Evolutionary conservation across 2,329 filamentous ascomycete genomes (phyloP).

Genomic region (Fusarium sterilihyphosum): DNA sequence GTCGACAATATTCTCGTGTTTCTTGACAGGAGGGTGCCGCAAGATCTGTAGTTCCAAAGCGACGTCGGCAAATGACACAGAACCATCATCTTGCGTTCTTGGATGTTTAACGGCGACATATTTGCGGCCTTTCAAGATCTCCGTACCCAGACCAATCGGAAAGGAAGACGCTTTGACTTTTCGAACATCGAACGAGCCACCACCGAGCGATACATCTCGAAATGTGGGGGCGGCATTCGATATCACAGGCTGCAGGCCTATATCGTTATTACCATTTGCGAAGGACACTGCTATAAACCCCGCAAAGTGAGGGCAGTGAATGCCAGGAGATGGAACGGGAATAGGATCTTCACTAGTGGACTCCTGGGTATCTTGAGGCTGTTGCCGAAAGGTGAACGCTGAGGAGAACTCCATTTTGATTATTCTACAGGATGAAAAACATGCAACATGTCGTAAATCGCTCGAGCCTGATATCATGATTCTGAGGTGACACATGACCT

Average conservation of each 20-base stretch:
- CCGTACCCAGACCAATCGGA: not conserved
- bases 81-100: not conserved
- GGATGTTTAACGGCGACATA: conserved; percentile 1
- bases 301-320: conserved; percentile 2
- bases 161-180: not conserved
- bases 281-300: conserved; percentile 2
- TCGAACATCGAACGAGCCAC: conserved; percentile 6
- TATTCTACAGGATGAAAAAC: not conserved
- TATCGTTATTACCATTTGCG: not conserved
- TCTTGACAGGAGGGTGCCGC: not conserved
- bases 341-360: not conserved
- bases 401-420: not conserved
- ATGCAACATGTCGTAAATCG: not conserved
- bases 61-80: not conserved
- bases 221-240: not conserved
- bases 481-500: not conserved
- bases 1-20: not conserved
- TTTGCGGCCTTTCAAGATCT: not conserved
- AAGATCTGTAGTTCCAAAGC: not conserved
- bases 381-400: not conserved
- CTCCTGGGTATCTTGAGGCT: not conserved
- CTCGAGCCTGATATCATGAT: not conserved
- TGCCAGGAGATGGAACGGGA: not conserved
- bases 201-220: not conserved
- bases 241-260: not conserved